Base-by-base conservation (phyloP, 2,329 filamentous ascomycete species). In the Botryotinia narcissicola region DNA sequence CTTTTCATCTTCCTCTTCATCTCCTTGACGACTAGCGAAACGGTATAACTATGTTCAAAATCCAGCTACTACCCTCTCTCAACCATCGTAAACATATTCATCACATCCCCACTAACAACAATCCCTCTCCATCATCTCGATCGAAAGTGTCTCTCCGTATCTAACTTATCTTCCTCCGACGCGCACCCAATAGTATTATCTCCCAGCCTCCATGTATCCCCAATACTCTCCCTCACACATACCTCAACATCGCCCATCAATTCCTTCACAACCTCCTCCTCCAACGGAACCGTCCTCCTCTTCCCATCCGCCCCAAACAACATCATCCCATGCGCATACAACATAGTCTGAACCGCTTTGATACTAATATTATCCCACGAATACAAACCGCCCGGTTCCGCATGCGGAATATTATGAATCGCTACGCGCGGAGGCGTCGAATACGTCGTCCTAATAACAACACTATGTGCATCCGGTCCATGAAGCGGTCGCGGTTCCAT, bases 11-110 rank as follows among this genome's bases (percentile, higher is more conserved):
- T n/a, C n/a, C 32, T 8, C 32, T 14, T 2, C 35, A 25, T 14
- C 4, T 8, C 1, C 35, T 40, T 40, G 8, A 10, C 35, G 16
- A 7, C 10, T 8, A 61, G 18, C 20, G 2, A 40, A 61, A 22
- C 5, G 1, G 1, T 1, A 25, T 14, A 61, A 61, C 0, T 14
- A 1, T 22, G 6, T 35, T 1, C 10, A 22, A 35, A 18, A 3
- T 18, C 9, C 14, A 18, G n/a, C 14, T 32, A 9, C 14, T 29
- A 18, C 1, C 25, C n/a, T 29, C 51, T 57, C 51, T n/a, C n/a
- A 2, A 1, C 2, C 48, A 25, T 5, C n/a, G 8, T 54, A 29
- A 54, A 7, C 2, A 54, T 29, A 18, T 4, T 3, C 29, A 22
- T 59, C 18, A 25, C 54, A 8, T 35, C 7, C 7, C 54, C 7